Conservation (phyloP, 2,329 filamentous ascomycete genomes). For the Talaromyces rugulosus region DNA sequence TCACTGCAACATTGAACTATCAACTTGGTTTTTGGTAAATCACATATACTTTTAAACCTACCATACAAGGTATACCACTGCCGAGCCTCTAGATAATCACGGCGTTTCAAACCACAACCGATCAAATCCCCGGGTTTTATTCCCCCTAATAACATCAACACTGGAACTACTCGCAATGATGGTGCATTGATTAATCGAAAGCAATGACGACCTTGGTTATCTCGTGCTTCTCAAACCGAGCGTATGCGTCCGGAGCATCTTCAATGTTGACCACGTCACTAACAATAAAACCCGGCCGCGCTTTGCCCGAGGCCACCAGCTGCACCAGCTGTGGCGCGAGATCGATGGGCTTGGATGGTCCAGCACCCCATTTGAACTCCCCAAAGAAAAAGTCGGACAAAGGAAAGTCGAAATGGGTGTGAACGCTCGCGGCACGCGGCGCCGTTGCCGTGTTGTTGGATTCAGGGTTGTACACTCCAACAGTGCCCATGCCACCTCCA, state of each 20-base stretch:
- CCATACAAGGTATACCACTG: too few relatives aligned
- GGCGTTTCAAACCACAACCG: too few relatives aligned
- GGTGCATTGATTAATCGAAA: background rate
- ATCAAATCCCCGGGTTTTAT: too few relatives aligned
- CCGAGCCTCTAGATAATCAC: too few relatives aligned
- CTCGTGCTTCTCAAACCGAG: constrained; percentile 20
- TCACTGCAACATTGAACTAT: too few relatives aligned
- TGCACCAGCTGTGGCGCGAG: constrained; percentile 16
- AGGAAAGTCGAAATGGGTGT: constrained; percentile 14
- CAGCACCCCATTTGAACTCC: constrained; percentile 12
- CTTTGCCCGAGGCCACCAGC: constrained; percentile 22
- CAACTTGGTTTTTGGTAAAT: too few relatives aligned
- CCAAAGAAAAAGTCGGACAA: constrained; percentile 18
- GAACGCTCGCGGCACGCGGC: constrained; percentile 11
- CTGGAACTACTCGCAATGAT: too few relatives aligned
- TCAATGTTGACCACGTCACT: constrained; percentile 25
- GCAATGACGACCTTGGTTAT: constrained; percentile 19
- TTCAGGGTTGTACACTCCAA: constrained; percentile 17
- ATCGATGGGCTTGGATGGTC: constrained; percentile 12
- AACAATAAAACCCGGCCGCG: constrained; percentile 26
- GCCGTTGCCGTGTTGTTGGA: constrained; percentile 13
- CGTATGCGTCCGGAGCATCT: constrained; percentile 23
- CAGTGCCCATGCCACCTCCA: constrained; percentile 20
- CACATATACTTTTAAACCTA: too few relatives aligned
- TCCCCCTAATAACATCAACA: too few relatives aligned